phyloP scores from a whole-genome alignment of 2,329 filamentous ascomycete species.

The Nothophoma quercina region DNA sequence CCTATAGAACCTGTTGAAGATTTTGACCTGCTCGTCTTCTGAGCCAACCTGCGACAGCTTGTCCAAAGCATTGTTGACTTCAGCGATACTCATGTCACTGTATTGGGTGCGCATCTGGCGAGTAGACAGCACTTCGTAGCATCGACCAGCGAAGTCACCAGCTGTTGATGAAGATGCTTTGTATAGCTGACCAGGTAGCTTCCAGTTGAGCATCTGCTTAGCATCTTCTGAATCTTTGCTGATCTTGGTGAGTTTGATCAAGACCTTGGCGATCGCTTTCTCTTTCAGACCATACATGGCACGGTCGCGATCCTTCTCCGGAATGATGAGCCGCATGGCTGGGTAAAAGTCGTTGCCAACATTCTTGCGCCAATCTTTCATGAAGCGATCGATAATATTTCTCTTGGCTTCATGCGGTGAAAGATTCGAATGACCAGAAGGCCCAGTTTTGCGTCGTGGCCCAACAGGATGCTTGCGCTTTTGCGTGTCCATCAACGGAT shows the following conservation, averaged over 20 bases:
- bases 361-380: conserved; percentile 83
- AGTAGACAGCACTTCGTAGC: conserved; percentile 85
- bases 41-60: conserved; percentile 75
- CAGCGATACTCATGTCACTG: conserved; percentile 83
- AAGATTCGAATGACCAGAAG: conserved; percentile 64
- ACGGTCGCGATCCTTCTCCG: conserved; percentile 90
- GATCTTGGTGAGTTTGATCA: conserved; percentile 94
- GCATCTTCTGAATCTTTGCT: conserved; percentile 90
- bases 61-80: conserved; percentile 89
- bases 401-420: conserved; percentile 80
- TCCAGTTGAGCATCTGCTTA: conserved; percentile 88
- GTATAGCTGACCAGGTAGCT: conserved; percentile 72
- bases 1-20: conserved; percentile 84
- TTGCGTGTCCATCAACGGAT: conserved; percentile 79
- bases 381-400: conserved; percentile 84
- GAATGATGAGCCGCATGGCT: conserved; percentile 87
- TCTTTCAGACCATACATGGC: conserved; percentile 96
- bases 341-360: conserved; percentile 95
- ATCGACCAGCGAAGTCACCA: conserved; percentile 91
- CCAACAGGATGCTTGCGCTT: conserved; percentile 69
- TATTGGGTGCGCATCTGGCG: conserved; percentile 76
- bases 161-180: conserved; percentile 63
- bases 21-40: conserved; percentile 82
- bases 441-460: conserved; percentile 65
- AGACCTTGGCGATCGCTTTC: conserved; percentile 83